phyloP scores from a whole-genome alignment of 768 basidiomycete species.

The Cystoderma amianthinum region DNA sequence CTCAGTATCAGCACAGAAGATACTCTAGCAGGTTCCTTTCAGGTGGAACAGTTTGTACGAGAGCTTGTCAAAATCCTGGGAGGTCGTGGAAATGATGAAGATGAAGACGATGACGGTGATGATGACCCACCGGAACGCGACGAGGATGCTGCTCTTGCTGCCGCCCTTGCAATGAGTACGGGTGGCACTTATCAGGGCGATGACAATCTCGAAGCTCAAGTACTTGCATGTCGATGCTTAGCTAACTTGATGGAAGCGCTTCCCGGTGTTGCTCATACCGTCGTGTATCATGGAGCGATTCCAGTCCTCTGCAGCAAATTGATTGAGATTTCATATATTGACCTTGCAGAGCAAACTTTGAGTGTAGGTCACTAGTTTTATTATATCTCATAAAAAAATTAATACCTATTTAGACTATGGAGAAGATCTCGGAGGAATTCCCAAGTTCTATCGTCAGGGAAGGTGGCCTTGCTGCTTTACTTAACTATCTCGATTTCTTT shows the following conservation, averaged over 20 bases:
- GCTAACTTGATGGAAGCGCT: slow-evolving; percentile 99
- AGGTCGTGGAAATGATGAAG: slow-evolving; percentile 62
- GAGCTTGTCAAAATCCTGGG: slow-evolving; percentile 90
- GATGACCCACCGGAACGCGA: slow-evolving; percentile 54
- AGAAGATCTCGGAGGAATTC: slow-evolving; percentile 98
- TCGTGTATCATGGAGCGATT: slow-evolving; percentile 98
- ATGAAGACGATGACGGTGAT: slow-evolving; percentile 68
- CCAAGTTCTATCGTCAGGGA: slow-evolving; percentile 94
- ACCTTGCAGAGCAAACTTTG: slow-evolving; percentile 95
- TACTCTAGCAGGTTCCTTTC: slow-evolving; percentile 93
- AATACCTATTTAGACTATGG: slow-evolving; percentile 66
- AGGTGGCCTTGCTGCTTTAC: slow-evolving; percentile 86
- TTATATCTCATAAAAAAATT: slow-evolving; percentile 9
- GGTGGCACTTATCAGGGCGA: slow-evolving; percentile 67
- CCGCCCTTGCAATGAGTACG: slow-evolving; percentile 78
- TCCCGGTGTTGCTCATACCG: slow-evolving; percentile 93
- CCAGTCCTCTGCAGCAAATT: slow-evolving; percentile 96
- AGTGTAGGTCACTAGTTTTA: slow-evolving; percentile 58
- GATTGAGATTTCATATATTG: slow-evolving; percentile 95
- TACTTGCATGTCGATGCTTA: slow-evolving; percentile 92
- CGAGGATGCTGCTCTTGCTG: slow-evolving; percentile 85
- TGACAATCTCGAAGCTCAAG: slow-evolving; percentile 88
- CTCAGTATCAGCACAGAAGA: slow-evolving; percentile 97
- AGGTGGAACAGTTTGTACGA: slow-evolving; percentile 84
- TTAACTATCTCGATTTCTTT: slow-evolving; percentile 98